Percentiles rank a stretch among this genome's conserved stretches.
These are phyloP conservation scores for Fusarium veterinarium DNA, from an alignment of 2,329 filamentous ascomycete genomes.

Conservation along the genomic window DNA sequence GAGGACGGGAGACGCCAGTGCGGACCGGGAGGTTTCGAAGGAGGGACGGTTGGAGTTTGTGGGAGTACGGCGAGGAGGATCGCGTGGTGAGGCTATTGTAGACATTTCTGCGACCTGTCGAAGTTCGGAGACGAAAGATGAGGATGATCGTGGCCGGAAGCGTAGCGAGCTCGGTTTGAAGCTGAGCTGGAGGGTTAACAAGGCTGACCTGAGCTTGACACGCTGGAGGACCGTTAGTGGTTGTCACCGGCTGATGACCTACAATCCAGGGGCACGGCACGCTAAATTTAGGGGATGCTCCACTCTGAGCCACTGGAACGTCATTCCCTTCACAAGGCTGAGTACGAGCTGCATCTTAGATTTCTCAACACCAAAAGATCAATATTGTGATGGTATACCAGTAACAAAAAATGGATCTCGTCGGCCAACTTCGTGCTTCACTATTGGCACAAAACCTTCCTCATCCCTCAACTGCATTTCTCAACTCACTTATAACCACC, in stretches of 20 bases:
- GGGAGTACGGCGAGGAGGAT: constrained; percentile 69
- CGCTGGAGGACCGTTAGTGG: constrained; percentile 36
- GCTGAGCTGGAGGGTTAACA: constrained; percentile 18
- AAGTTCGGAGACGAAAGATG: neutral
- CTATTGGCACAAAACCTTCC: constrained; percentile 67
- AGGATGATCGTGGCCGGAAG: neutral
- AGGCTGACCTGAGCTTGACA: constrained; percentile 37
- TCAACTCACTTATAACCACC: constrained; percentile 69
- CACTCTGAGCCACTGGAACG: constrained; percentile 40
- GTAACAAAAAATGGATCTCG: constrained; percentile 47
- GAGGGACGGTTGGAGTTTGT: constrained; percentile 82
- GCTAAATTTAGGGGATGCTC: constrained; percentile 37
- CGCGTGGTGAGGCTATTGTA: constrained; percentile 72
- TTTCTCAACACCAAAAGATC: constrained; percentile 22
- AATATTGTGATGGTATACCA: neutral
- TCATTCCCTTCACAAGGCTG: constrained; percentile 42
- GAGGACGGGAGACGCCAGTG: constrained; percentile 62
- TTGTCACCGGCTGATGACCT: constrained; percentile 28
- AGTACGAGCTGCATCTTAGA: neutral
- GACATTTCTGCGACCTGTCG: constrained; percentile 61
- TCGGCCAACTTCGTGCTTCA: constrained; percentile 62
- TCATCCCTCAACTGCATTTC: constrained; percentile 66
- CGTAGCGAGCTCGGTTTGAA: neutral
- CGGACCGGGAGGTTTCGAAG: constrained; percentile 73
- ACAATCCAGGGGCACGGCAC: constrained; percentile 18